These are phyloP conservation scores for Pseudogymnoascus sp. DNA, from an alignment of 2,329 filamentous ascomycete genomes.

Conservation along the genomic window DNA sequence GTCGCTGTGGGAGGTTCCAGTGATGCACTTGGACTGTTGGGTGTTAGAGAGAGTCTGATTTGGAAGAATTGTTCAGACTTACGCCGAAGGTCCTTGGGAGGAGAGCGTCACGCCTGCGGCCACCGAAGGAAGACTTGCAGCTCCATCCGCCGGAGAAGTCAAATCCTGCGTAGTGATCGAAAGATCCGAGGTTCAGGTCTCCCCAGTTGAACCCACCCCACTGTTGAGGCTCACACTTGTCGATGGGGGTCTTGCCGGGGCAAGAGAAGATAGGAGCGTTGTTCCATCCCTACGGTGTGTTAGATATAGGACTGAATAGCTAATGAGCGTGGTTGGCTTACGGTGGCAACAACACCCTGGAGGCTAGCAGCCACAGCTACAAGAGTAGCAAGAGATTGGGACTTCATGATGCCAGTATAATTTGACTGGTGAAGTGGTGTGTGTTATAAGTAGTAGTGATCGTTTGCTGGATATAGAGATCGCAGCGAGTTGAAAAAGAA, in stretches of 20 bases:
- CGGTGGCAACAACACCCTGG: conserved; percentile 40
- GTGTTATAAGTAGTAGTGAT: conserved; percentile 19
- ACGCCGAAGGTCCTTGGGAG: conserved; percentile 35
- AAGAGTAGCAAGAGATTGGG: conserved; percentile 31
- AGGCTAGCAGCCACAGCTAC: conserved; percentile 39
- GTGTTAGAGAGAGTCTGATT: conserved; percentile 42
- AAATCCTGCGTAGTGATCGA: conserved; percentile 65
- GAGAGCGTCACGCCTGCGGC: conserved; percentile 47
- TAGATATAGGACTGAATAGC: conserved; percentile 8
- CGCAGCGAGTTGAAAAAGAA: conserved; percentile 25
- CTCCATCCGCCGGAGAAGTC: conserved; percentile 61
- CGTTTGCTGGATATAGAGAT: conserved; percentile 13
- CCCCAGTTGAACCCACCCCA: conserved; percentile 64
- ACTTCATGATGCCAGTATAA: conserved; percentile 34
- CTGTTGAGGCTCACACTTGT: conserved; percentile 68
- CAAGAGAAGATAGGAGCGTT: conserved; percentile 51
- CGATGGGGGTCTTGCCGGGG: conserved; percentile 62
- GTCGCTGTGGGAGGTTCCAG: conserved; percentile 41
- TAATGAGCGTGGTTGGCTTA: conserved; percentile 11
- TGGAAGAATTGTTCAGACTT: conserved; percentile 29
- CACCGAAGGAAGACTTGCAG: conserved; percentile 53
- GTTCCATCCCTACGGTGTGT: conserved; percentile 37
- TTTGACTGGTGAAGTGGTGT: conserved; percentile 21
- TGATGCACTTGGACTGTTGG: conserved; percentile 53
- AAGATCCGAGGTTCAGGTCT: conserved; percentile 52